A percentile compares a stretch with the other conserved stretches of the same genome.
phyloP scores from a whole-genome alignment of 306 rosid genomes.

The Vachellia collinsii region DNA sequence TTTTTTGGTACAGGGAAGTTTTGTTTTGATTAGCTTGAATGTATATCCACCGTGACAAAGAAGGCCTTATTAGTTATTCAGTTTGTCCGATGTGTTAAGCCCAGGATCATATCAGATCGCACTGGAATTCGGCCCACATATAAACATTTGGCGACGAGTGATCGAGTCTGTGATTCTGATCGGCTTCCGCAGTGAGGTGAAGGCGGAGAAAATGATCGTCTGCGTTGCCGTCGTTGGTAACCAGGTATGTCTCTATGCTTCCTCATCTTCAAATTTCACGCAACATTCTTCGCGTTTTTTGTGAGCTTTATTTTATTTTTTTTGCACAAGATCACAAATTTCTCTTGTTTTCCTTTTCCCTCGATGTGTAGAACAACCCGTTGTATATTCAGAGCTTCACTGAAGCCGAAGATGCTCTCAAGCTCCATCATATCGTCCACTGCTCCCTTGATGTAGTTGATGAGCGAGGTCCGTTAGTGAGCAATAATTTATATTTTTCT shows the following conservation, averaged over 20 bases:
- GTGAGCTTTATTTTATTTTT: too few species aligned
- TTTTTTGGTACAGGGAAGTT: too few species aligned
- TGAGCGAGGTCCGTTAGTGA: constrained; percentile 71
- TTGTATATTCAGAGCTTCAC: constrained; percentile 96
- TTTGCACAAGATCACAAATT: background rate
- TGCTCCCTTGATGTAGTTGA: constrained; percentile 92
- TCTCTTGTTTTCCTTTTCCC: background rate
- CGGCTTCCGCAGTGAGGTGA: constrained; percentile 17
- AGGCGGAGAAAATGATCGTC: constrained; percentile 69
- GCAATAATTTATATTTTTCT: constrained; percentile 2
- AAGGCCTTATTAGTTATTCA: background rate
- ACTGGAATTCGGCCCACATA: background rate
- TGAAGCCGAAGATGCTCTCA: constrained; percentile 94
- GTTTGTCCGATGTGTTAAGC: background rate
- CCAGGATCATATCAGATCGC: background rate
- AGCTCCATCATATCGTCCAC: constrained; percentile 95
- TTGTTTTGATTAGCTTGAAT: too few species aligned
- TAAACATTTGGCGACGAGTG: too few species aligned
- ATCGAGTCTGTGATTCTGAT: background rate
- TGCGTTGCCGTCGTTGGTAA: constrained; percentile 97
- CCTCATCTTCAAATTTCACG: background rate
- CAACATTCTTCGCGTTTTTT: background rate
- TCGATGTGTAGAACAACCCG: constrained; percentile 74
- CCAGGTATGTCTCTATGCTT: constrained; percentile 60
- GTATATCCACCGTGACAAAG: too few species aligned